These are phyloP conservation scores for Suillus americanus DNA, from an alignment of 768 basidiomycete genomes.

Conservation along the genomic window DNA sequence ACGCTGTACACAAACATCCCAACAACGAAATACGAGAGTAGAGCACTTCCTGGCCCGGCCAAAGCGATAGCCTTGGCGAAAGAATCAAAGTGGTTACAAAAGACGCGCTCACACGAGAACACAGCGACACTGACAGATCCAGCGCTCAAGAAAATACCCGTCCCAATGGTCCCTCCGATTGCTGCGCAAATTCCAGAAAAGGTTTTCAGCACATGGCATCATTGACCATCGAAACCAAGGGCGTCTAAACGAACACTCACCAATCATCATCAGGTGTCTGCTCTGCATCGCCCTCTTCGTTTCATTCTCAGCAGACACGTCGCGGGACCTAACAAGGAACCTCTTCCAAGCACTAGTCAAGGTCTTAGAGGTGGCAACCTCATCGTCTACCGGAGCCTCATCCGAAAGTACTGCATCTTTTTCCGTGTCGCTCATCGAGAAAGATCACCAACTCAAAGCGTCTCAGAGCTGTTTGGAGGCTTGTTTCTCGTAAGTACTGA, in stretches of 20 bases:
- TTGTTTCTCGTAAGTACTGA: neutral
- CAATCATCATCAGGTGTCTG: conserved; percentile 44
- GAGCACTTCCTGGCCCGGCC: conserved; percentile 62
- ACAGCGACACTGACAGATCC: conserved; percentile 41
- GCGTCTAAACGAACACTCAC: conserved; percentile 17
- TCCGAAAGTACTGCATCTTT: neutral
- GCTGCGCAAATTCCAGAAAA: conserved; percentile 28
- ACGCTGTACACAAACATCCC: conserved; percentile 61
- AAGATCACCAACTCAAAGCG: neutral
- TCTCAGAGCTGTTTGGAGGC: too few species aligned
- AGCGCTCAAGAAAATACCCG: conserved; percentile 60
- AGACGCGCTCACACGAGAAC: neutral
- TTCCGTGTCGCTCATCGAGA: neutral
- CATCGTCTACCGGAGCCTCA: neutral
- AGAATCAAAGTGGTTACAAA: neutral
- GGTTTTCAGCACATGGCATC: neutral
- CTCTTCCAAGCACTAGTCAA: conserved; percentile 20
- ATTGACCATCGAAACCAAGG: neutral
- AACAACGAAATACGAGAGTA: conserved; percentile 59
- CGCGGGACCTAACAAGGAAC: conserved; percentile 15
- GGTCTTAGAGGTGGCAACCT: neutral
- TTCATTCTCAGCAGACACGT: conserved; percentile 18
- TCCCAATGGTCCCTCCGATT: conserved; percentile 59
- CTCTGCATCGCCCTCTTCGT: conserved; percentile 41
- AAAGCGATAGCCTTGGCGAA: conserved; percentile 44